Evolutionary conservation across 345 rosid species (phyloP), one percentile per base, ranked within the genome.

Genomic region (Hirschfeldia incana): DNA sequence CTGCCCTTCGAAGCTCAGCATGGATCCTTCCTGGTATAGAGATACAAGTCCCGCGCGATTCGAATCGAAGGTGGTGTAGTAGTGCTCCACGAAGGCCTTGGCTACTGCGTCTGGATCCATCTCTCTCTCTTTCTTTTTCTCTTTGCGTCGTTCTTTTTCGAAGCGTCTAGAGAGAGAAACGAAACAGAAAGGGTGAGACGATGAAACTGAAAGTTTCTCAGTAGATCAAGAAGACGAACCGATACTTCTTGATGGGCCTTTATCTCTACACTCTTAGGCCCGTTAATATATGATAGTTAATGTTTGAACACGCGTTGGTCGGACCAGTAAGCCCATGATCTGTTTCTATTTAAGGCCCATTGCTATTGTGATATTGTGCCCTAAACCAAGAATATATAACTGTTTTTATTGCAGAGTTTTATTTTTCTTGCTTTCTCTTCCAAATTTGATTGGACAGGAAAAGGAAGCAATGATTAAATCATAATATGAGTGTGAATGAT

Each of bases 1-100:
- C 82, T 94, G 95, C 34, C 98, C 98, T 81, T 94, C 95, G 81
- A 94, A 94, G 76, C 93, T 89, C 85, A 92, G 78, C 98, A 91
- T 94, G 16, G 97, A 94, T 7, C 75, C 87, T 3, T 94, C 97
- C 79, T 92, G 95, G 77, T 92, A 92, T 0, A 94, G 89, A 70
- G 82, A 90, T 28, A 81, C 94, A 58, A 94, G 77, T 0, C 85
- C 84, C 1, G 84, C 76, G 4, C 98, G 84, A 79, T 90, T 92
- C 4, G 87, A 65, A 79, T 94, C 97, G 89, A 94, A 94, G 30
- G 91, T 90, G 2, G 87, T 13, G 84, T 92, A 94, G 88, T 94
- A 94, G 88, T 94, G 97, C 84, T 91, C 92, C 2, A 94, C 97
- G 79, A 94, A 94, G 12, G 97, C 97, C 88, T 86, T 92, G 0